Base-by-base conservation (phyloP, 2,329 filamentous ascomycete species). In the Calonectria hawksworthii region DNA sequence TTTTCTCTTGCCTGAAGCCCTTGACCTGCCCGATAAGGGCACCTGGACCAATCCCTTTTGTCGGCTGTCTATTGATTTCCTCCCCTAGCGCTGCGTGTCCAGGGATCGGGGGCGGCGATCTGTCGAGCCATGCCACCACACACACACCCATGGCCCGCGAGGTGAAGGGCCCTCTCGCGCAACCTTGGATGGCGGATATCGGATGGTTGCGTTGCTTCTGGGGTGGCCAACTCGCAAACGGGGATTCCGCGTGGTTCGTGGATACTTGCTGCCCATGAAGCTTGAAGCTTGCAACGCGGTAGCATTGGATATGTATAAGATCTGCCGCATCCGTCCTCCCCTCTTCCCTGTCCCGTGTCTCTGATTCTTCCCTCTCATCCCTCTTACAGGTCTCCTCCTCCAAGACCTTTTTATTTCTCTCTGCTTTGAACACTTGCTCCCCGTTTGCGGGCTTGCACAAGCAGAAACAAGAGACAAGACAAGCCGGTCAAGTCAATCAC, bases 11-110 rank as follows among this genome's bases (percentile, higher is more conserved):
- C 28, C 4, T 41, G 32, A 23, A 41, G 30, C 30, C 59, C 30
- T 54, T n/a, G 65, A 69, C 71, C 71, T 73, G 71, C 71, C 71
- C 56, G 71, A 73, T 73, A 59, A 66, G 71, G 71, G 23, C 54
- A 54, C 38, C 36, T 64, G 38, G 59, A 34, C 36, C 66, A 68
- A 63, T 73, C 71, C n/a, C 67, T 4, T 41, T 18, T 26, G 28
- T 18, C 2, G 38, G 23, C 14, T 3, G 34, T 28, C 34, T n/a
- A 1, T n/a, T 21, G 23, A 13, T 23, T 52, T 18, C 4, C 23
- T 18, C 26, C 28, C 61, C 28, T 50, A 36, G 30, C 54, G 16
- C 28, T 34, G n/a, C 11, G 18, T 11, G 18, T 34, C n/a, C 8
- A n/a, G 54, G 32, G 54, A 28, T n/a, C 28, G 5, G 23, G 41